Conservation (phyloP, 2,329 filamentous ascomycete species). For the Diaporthe eres region DNA sequence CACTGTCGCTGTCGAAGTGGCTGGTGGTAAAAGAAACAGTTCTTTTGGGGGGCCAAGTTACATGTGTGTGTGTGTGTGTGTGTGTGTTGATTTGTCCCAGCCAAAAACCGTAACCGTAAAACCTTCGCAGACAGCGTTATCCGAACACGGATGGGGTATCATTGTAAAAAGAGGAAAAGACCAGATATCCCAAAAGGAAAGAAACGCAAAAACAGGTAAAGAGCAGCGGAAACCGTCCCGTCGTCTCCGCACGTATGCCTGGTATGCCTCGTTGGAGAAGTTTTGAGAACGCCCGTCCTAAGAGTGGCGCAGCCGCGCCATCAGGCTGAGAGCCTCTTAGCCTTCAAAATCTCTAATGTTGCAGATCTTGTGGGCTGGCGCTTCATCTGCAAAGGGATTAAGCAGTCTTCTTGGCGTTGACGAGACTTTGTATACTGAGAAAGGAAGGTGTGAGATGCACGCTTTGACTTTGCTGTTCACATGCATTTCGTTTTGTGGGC, state of each 20-base stretch:
- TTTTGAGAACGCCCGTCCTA: neutral
- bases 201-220: slow-evolving; percentile 34
- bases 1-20: slow-evolving; percentile 67
- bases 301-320: slow-evolving; percentile 48
- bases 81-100: neutral
- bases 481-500: neutral
- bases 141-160: slow-evolving; percentile 69
- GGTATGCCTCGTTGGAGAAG: neutral
- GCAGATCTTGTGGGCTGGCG: no score
- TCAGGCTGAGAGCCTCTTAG: slow-evolving; percentile 49
- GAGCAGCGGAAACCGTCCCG: slow-evolving; percentile 45
- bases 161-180: slow-evolving; percentile 52
- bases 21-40: slow-evolving; percentile 3
- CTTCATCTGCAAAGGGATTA: no score
- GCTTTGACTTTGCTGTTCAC: neutral
- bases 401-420: neutral
- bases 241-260: neutral
- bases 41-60: slow-evolving; percentile 43
- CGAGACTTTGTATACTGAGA: slow-evolving; percentile 5
- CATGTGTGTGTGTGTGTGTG: neutral
- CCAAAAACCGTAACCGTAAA: slow-evolving; percentile 44
- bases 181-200: slow-evolving; percentile 44
- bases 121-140: slow-evolving; percentile 61
- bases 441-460: slow-evolving; percentile 5
- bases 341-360: no score